Base-by-base conservation (phyloP, 73 alveolate species). In the Stentor roeselii region DNA sequence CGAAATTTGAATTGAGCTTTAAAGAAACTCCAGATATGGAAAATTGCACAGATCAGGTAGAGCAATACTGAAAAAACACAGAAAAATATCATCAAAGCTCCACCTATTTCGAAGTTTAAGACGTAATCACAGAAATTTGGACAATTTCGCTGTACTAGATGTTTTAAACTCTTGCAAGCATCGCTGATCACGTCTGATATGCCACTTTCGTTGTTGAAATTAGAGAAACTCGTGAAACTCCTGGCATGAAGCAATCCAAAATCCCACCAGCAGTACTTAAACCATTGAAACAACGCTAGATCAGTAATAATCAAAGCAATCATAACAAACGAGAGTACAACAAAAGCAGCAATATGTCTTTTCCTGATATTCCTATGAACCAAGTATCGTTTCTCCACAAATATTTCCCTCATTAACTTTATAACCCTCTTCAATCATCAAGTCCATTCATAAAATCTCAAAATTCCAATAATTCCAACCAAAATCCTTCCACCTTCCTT, bases 251-350 rank as follows among this genome's bases (percentile, higher is more conserved):
- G 15, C 14, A 67, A 34, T 67, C 80, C 80, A 40, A 67, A 67
- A 67, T 67, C 80, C 80, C 80, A 67, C 42, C 80, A 67, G 80
- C 80, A 67, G 41, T 67, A 67, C n/a, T 21, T 21, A 67, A 67
- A 67, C 80, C 80, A 67, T 30, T 32, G 15, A 67, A 27, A 11
- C 27, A 67, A 32, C 0, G 50, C 41, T 11, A 67, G 41, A 67
- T 67, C 80, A n/a, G 34, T 40, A 21, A 34, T 34, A 21, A 67
- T 67, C 27, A 34, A 32, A 67, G 34, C 34, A 67, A 67, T 21
- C 14, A 67, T 67, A 67, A 34, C 37, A 21, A 32, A 15, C 21
- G 80, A n/a, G 41, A 40, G 42, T 30, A 32, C n/a, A 0, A 67
- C 34, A 32, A 21, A 67, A 30, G 34, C 37, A 27, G 34, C 34